Percentiles rank a stretch among this genome's conserved stretches.
These are phyloP conservation scores for Aurinia saxatilis DNA, from an alignment of 345 rosid species.

Conservation along the genomic window DNA sequence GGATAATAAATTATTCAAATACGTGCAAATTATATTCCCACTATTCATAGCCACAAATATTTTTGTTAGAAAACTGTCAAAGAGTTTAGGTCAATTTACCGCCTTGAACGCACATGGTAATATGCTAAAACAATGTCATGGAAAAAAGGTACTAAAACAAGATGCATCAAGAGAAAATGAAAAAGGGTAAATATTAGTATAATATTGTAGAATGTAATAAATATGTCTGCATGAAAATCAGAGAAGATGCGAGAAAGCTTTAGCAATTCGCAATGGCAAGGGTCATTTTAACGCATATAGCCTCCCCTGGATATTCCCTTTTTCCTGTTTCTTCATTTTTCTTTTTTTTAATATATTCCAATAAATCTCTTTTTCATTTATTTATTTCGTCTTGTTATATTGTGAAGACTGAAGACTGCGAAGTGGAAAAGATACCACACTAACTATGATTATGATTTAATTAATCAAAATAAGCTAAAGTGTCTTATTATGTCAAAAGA, in stretches of 20 bases:
- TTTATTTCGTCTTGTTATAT: not conserved
- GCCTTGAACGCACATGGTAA: not conserved
- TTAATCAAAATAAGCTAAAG: not conserved
- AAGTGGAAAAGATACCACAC: conserved; percentile 26
- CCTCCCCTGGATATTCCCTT: conserved; percentile 28
- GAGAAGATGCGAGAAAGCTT: conserved; percentile 6
- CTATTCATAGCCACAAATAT: no score
- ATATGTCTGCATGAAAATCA: conserved; percentile 16
- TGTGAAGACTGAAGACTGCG: conserved; percentile 3
- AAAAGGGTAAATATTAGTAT: not conserved
- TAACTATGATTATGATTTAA: conserved; percentile 3
- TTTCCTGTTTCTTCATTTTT: not conserved
- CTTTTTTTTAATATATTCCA: not conserved
- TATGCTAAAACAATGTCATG: no score
- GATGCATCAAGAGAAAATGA: not conserved
- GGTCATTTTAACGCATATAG: conserved; percentile 25
- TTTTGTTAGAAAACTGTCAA: no score
- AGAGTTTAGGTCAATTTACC: not conserved
- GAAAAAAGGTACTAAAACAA: not conserved
- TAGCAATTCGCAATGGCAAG: conserved; percentile 17
- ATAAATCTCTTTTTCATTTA: not conserved
- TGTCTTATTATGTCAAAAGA: not conserved
- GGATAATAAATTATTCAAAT: no score
- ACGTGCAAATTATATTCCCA: no score
- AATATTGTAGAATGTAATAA: not conserved